These are phyloP conservation scores for Plenodomus tracheiphilus DNA, from an alignment of 2,329 filamentous ascomycete species.

Conservation along the genomic window DNA sequence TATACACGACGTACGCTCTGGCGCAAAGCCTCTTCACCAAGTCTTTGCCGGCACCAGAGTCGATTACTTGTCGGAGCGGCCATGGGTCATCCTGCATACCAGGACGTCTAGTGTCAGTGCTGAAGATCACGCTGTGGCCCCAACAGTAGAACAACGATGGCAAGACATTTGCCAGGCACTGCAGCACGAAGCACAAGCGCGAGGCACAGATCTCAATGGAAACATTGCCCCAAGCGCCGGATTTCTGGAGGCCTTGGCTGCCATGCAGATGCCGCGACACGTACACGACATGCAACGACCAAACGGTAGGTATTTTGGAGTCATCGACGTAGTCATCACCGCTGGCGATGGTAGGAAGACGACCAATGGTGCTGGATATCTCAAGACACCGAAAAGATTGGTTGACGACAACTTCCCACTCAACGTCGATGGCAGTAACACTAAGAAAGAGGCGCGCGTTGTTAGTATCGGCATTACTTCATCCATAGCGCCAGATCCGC, in stretches of 20 bases:
- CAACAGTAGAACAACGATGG: constrained; percentile 39
- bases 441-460: no score
- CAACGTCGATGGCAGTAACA: no score
- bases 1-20: constrained; percentile 20
- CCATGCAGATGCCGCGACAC: constrained; percentile 42
- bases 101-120: constrained; percentile 19
- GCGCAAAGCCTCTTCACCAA: constrained; percentile 22
- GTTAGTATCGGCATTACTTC: not conserved
- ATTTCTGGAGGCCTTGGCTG: constrained; percentile 45
- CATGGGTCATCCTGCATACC: constrained; percentile 44
- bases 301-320: constrained; percentile 36
- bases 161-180: constrained; percentile 33
- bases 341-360: constrained; percentile 33
- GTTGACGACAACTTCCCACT: constrained; percentile 22
- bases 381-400: constrained; percentile 29
- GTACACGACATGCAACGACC: constrained; percentile 36
- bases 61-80: constrained; percentile 47
- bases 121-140: constrained; percentile 5
- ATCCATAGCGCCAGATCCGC: not conserved
- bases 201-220: constrained; percentile 40
- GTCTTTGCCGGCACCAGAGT: constrained; percentile 47
- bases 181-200: constrained; percentile 36
- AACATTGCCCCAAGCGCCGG: constrained; percentile 40
- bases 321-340: constrained; percentile 46
- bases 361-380: constrained; percentile 20